A percentile compares a stretch with the other conserved stretches of the same genome.
These are phyloP conservation scores for Microbotryum lychnidis-dioicae DNA, from an alignment of 1,284 basidiomycete genomes.

Conservation along the genomic window DNA sequence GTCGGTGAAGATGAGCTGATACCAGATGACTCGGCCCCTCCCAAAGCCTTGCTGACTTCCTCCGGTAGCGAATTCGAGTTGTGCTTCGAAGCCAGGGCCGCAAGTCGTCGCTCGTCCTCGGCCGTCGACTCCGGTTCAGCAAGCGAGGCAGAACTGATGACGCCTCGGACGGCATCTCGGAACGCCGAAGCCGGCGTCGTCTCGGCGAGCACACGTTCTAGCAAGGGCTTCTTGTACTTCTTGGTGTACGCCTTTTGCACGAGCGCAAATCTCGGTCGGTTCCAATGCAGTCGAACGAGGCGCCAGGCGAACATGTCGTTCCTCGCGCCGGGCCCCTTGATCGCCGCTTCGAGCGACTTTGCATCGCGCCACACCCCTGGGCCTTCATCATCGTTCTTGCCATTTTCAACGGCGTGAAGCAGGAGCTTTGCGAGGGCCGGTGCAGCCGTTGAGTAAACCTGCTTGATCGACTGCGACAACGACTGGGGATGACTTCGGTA, in stretches of 20 bases:
- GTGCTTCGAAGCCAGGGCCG: not conserved
- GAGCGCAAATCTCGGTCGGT: slow-evolving; percentile 17
- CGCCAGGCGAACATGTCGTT: slow-evolving; percentile 19
- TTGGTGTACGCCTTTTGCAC: slow-evolving; percentile 13
- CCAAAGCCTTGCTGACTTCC: not conserved
- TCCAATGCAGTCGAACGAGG: slow-evolving; percentile 26
- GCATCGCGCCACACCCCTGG: slow-evolving; percentile 19
- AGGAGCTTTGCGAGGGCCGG: slow-evolving; percentile 9
- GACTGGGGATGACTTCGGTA: slow-evolving; percentile 8
- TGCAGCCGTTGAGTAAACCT: slow-evolving; percentile 7
- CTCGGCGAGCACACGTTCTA: slow-evolving; percentile 1
- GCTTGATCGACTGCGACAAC: slow-evolving; percentile 24
- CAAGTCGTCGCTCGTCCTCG: slow-evolving; percentile 10
- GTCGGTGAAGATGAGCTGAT: not conserved
- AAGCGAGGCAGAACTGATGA: slow-evolving; percentile 6
- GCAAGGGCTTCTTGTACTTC: slow-evolving; percentile 14
- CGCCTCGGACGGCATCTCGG: not conserved
- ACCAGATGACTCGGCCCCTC: not conserved
- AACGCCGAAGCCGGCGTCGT: not conserved
- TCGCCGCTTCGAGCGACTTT: slow-evolving; percentile 11
- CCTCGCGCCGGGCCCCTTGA: slow-evolving; percentile 3
- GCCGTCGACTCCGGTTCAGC: slow-evolving; percentile 10
- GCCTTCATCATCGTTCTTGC: slow-evolving; percentile 13
- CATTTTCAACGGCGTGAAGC: slow-evolving; percentile 20
- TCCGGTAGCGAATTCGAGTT: not conserved